phyloP scores from a whole-genome alignment of 2,329 filamentous ascomycete genomes.

The Mycosphaerelloides madeirae region DNA sequence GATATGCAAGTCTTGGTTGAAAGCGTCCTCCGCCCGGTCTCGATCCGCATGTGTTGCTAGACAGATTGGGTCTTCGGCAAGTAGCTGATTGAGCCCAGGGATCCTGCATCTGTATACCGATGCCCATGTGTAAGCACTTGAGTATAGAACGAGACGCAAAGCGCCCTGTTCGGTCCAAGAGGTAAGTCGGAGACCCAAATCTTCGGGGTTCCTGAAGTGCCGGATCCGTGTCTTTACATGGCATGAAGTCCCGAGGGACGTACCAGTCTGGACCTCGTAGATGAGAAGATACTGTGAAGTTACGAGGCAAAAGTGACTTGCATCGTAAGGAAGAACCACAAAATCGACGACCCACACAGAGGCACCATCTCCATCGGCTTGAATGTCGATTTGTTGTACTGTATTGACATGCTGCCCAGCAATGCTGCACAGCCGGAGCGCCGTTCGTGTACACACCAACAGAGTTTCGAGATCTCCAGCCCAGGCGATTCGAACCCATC shows the following conservation, averaged over 20 bases:
- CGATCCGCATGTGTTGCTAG: too few species aligned
- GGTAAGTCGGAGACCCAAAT: slow-evolving; percentile 45
- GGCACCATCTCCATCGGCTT: slow-evolving; percentile 26
- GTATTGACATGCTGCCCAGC: slow-evolving; percentile 11
- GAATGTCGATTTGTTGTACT: slow-evolving; percentile 4
- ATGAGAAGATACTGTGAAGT: slow-evolving; percentile 50
- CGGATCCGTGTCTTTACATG: slow-evolving; percentile 38
- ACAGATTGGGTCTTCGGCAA: background rate
- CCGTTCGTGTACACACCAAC: slow-evolving; percentile 49
- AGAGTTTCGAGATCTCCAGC: slow-evolving; percentile 45
- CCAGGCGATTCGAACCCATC: slow-evolving; percentile 51
- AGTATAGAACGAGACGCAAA: slow-evolving; percentile 15
- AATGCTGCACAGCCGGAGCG: slow-evolving; percentile 35
- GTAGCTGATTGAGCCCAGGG: background rate
- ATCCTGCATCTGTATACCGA: too few species aligned
- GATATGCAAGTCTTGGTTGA: background rate
- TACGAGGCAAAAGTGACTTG: slow-evolving; percentile 38
- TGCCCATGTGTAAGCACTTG: background rate
- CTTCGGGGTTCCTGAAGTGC: slow-evolving; percentile 52
- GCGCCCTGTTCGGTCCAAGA: slow-evolving; percentile 29
- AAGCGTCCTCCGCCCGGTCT: too few species aligned
- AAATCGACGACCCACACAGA: slow-evolving; percentile 55
- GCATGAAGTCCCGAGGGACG: slow-evolving; percentile 23
- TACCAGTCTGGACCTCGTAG: slow-evolving; percentile 22
- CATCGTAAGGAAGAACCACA: slow-evolving; percentile 43